Conservation (phyloP, 768 basidiomycete species). For the Galerina marginata region DNA sequence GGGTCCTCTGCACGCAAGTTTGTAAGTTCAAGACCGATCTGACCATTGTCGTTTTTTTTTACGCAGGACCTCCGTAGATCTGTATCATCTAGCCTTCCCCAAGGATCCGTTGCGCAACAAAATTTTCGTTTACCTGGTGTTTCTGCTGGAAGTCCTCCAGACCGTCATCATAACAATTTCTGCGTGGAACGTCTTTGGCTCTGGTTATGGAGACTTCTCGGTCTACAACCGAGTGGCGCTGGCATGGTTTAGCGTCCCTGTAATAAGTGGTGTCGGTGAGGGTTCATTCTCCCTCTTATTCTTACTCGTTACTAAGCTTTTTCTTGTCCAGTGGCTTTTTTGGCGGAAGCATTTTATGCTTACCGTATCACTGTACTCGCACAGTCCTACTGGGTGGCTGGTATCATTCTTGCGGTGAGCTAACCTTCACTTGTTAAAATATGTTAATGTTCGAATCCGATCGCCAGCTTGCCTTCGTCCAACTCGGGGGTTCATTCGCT, state of each 20-base stretch:
- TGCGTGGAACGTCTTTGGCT: slow-evolving; percentile 30
- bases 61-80: slow-evolving; percentile 17
- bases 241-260: slow-evolving; percentile 32
- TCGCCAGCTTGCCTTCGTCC: slow-evolving; percentile 17
- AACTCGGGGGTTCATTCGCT: slow-evolving; percentile 18
- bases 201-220: slow-evolving; percentile 29
- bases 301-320: background rate
- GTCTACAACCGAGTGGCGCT: slow-evolving; percentile 23
- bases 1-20: too few relatives aligned
- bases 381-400: slow-evolving; percentile 13
- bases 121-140: slow-evolving; percentile 23
- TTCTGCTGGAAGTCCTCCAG: slow-evolving; percentile 23
- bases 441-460: background rate
- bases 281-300: background rate
- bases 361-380: slow-evolving; percentile 19
- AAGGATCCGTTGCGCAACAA: slow-evolving; percentile 27
- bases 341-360: slow-evolving; percentile 27
- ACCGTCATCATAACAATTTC: slow-evolving; percentile 28
- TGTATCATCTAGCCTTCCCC: slow-evolving; percentile 34
- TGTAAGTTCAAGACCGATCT: too few relatives aligned
- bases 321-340: slow-evolving; percentile 19
- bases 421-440: background rate
- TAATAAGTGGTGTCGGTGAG: slow-evolving; percentile 28
- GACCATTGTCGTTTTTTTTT: too few relatives aligned
- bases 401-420: slow-evolving; percentile 12